Evolutionary conservation across 371 early-diverging fungal genomes (phyloP), one percentile per base, ranked within the genome.

Genomic region (Syncephalastrum sp.): DNA sequence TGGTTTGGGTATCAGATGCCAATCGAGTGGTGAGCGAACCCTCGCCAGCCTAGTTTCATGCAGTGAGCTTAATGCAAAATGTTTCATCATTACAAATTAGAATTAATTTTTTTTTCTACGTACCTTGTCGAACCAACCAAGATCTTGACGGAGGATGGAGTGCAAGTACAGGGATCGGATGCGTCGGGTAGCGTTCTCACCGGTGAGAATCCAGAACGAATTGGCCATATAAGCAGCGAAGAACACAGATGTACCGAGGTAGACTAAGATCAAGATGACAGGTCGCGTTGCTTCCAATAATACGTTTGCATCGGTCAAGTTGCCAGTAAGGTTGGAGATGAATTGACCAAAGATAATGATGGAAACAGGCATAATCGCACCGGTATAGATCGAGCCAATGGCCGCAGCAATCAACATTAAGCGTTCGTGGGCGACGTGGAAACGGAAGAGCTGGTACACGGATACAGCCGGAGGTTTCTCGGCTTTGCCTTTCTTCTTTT

Each of bases 141-240:
- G 82, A 45, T 96, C 91, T 65, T 96, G 95, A 13, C 90, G 83
- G 24, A 97, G 75, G 42, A 93, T 77, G 0, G 92, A 72, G 33
- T 74, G 78, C 42, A 93, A 82, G 50, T 87, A 91, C 13, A 50
- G 54, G 57, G 82, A 77, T 14, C 91, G 84, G 57, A 92, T 79
- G 21, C 86, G 73, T 65, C 61, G 67, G 63, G 65, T 73, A 52
- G 66, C 72, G 16, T 67, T 65, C 45, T 75, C 77, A 33, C 69
- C 75, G 4, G 72, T 59, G 29, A 65, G 53, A 47, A 68, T 60
- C 72, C 72, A 71, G 47, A 71, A 63, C 24, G 60, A 54, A 16
- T 65, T 56, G 21, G 63, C 62, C 16, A 61, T 23, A 53, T 71
- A 71, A 12, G 65, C 53, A 47, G 61, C 65, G 0, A 71, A 49